phyloP scores from a whole-genome alignment of 371 early-diverging fungal genomes.

The Apophysomyces ossiformis region DNA sequence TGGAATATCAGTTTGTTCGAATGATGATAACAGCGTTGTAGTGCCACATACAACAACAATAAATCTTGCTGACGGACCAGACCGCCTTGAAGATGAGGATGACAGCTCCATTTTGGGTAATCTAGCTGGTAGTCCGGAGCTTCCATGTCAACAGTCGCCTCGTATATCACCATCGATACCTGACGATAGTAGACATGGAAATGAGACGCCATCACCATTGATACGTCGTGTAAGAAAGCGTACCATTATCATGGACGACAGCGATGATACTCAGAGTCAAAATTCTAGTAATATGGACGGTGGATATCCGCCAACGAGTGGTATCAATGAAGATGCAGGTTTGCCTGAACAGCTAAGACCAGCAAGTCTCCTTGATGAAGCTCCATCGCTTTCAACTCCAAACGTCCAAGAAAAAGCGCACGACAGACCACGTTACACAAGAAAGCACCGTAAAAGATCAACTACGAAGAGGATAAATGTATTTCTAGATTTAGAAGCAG shows the following conservation, averaged over 20 bases:
- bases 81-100: neutral
- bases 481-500: constrained; percentile 17
- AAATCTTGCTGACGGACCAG: no score
- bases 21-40: neutral
- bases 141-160: neutral
- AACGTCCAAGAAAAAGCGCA: neutral
- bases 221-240: constrained; percentile 7
- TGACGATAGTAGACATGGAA: neutral
- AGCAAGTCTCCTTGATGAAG: neutral
- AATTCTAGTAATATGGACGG: neutral
- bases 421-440: neutral
- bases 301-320: no score
- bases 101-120: neutral
- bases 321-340: neutral
- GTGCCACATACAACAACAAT: no score
- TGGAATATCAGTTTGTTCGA: neutral
- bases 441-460: neutral
- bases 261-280: neutral
- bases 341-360: neutral
- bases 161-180: neutral
- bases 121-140: constrained; percentile 6
- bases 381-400: neutral
- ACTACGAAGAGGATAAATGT: neutral
- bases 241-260: neutral
- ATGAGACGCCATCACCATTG: neutral